Conservation (phyloP, 768 basidiomycete genomes). For the Mycena vulgaris region DNA sequence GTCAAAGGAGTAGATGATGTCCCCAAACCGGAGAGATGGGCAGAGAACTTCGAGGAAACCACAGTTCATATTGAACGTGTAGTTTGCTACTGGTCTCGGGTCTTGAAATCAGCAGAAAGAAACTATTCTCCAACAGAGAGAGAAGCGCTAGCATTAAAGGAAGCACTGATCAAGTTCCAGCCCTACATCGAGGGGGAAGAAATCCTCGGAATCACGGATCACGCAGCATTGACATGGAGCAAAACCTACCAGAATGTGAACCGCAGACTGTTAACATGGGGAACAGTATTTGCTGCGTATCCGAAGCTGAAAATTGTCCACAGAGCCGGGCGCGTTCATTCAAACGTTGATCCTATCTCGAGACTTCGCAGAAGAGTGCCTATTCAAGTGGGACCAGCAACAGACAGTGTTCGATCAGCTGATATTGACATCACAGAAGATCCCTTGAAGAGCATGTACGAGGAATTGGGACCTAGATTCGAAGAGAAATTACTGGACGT, state of each 20-base stretch:
- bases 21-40: constrained; percentile 40
- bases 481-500: not conserved
- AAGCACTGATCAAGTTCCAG: constrained; percentile 55
- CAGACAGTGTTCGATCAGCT: not conserved
- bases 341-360: not conserved
- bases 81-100: constrained; percentile 48
- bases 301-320: not conserved
- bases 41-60: constrained; percentile 44
- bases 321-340: not conserved
- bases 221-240: constrained; percentile 55
- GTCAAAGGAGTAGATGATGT: constrained; percentile 41
- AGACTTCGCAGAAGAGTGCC: not conserved
- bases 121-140: constrained; percentile 57
- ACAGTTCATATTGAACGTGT: too few relatives aligned
- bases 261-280: not conserved
- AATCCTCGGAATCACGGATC: constrained; percentile 48
- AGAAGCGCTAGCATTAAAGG: constrained; percentile 56
- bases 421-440: not conserved
- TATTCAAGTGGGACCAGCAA: not conserved
- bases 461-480: not conserved
- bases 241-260: constrained; percentile 48
- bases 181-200: constrained; percentile 53
- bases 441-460: not conserved
- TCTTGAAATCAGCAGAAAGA: constrained; percentile 50
- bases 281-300: not conserved